phyloP scores from a whole-genome alignment of 768 basidiomycete species.

The Phylloporus arenicola region DNA sequence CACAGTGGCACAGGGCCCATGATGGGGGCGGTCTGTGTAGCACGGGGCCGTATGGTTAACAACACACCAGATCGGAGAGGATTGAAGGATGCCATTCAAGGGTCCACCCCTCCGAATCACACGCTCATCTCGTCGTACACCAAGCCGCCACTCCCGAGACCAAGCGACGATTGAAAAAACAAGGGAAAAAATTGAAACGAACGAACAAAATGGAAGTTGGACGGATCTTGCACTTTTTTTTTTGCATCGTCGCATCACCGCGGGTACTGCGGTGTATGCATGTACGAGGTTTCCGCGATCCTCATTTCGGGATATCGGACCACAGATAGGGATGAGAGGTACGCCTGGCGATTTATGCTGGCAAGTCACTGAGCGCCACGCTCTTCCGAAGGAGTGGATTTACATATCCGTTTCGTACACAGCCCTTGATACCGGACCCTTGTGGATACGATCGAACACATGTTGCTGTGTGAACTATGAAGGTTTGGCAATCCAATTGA shows the following conservation, averaged over 20 bases:
- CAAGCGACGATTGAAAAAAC: background rate
- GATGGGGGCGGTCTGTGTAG: background rate
- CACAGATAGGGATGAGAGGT: background rate
- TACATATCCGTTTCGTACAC: conserved; percentile 6
- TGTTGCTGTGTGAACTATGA: conserved; percentile 6
- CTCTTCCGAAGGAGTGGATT: background rate
- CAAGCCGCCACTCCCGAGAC: background rate
- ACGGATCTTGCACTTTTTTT: conserved; percentile 1
- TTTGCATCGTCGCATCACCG: conserved; percentile 13
- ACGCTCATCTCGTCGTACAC: conserved; percentile 10
- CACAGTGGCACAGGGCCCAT: background rate
- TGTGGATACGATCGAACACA: conserved; percentile 8
- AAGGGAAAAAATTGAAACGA: background rate
- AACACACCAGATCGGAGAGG: background rate
- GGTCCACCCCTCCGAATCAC: conserved; percentile 2
- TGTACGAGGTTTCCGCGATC: conserved; percentile 21
- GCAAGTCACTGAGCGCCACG: conserved; percentile 3
- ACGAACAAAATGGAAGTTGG: conserved; percentile 5
- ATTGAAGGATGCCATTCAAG: background rate
- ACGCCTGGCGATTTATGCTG: background rate
- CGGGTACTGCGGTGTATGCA: conserved; percentile 4
- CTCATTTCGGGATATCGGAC: conserved; percentile 13
- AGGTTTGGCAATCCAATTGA: background rate
- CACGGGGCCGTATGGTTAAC: background rate
- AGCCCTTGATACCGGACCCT: background rate